These are phyloP conservation scores for Cystobasidium slooffiae DNA, from an alignment of 1,284 basidiomycete species.

Conservation along the genomic window DNA sequence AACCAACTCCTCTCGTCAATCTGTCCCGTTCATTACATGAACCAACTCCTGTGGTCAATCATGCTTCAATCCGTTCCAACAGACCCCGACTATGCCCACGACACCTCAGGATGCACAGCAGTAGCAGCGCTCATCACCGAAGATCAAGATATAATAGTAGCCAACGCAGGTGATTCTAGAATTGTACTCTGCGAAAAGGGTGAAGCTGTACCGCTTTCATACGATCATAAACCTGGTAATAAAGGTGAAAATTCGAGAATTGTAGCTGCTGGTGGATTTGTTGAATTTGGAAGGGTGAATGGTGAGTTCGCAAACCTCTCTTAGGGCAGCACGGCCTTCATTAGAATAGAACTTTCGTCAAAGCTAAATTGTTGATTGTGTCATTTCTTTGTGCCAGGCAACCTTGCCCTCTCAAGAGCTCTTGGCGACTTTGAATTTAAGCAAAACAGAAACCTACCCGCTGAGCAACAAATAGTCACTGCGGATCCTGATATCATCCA, in stretches of 20 bases:
- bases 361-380: background rate
- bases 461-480: slow-evolving; percentile 94
- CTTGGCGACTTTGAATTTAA: slow-evolving; percentile 99
- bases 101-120: slow-evolving; percentile 96
- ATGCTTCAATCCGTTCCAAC: background rate
- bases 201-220: slow-evolving; percentile 82
- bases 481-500: slow-evolving; percentile 87
- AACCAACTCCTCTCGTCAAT: no score
- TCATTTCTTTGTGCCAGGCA: slow-evolving; percentile 66
- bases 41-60: no score
- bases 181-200: slow-evolving; percentile 87
- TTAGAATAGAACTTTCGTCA: background rate
- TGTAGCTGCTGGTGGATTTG: slow-evolving; percentile 89
- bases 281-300: slow-evolving; percentile 96
- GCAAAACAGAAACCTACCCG: slow-evolving; percentile 77
- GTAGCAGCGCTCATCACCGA: slow-evolving; percentile 86
- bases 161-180: slow-evolving; percentile 96
- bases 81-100: slow-evolving; percentile 85
- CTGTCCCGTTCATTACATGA: no score
- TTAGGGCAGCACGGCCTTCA: background rate
- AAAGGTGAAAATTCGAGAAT: slow-evolving; percentile 85
- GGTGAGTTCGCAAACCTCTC: slow-evolving; percentile 64
- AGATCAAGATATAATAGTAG: slow-evolving; percentile 75
- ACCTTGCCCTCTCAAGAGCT: slow-evolving; percentile 91
- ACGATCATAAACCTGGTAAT: slow-evolving; percentile 94